Conservation (phyloP, 2,329 filamentous ascomycete genomes). For the Amylocarpus encephaloides region DNA sequence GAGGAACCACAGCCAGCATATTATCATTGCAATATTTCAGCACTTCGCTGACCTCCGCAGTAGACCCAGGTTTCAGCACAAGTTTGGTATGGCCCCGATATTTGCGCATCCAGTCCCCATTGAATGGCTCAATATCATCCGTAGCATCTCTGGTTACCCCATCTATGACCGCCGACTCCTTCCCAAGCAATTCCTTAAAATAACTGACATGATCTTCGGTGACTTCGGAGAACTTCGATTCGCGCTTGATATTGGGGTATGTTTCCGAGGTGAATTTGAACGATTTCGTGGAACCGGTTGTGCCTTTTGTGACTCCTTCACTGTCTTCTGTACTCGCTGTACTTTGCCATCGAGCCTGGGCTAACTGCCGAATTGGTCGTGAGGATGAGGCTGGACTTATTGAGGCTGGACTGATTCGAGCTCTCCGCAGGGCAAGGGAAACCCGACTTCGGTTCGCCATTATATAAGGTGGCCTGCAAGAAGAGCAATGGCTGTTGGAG, state of each 20-base stretch:
- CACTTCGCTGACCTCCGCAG: conserved; percentile 84
- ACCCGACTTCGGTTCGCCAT: conserved; percentile 28
- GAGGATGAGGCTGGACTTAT: conserved; percentile 10
- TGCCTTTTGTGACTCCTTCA: conserved; percentile 25
- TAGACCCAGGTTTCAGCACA: conserved; percentile 77
- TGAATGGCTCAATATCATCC: conserved; percentile 86
- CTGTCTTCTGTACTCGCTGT: conserved; percentile 27
- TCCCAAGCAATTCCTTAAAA: conserved; percentile 77
- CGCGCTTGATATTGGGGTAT: conserved; percentile 76
- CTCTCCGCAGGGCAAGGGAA: conserved; percentile 23
- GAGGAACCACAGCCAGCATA: conserved; percentile 86
- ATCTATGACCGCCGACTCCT: conserved; percentile 75
- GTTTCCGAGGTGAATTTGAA: conserved; percentile 79
- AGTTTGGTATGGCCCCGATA: conserved; percentile 86
- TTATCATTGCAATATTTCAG: conserved; percentile 94
- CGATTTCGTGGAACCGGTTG: conserved; percentile 32
- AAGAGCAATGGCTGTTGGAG: not conserved
- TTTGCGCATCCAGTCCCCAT: conserved; percentile 98
- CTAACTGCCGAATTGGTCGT: conserved; percentile 18
- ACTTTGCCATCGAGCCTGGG: conserved; percentile 27
- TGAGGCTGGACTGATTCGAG: conserved; percentile 17
- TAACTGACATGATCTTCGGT: conserved; percentile 72
- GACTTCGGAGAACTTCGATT: conserved; percentile 67
- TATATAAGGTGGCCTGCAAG: not conserved
- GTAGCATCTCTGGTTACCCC: conserved; percentile 67